These are phyloP conservation scores for Argentina anserina DNA, from an alignment of 306 rosid genomes.

Conservation along the genomic window DNA sequence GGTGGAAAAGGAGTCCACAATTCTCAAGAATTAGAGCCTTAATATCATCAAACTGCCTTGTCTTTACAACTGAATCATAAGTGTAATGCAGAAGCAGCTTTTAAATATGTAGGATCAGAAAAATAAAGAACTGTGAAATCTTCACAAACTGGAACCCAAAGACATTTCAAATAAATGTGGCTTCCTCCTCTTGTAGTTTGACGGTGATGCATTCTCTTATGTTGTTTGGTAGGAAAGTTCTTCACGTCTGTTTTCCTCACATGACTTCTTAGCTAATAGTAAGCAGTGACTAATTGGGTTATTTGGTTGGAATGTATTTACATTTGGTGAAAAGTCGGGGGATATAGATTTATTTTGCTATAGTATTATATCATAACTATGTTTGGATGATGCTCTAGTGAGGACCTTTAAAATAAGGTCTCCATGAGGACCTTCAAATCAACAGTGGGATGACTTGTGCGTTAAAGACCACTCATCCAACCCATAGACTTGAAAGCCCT, in stretches of 20 bases:
- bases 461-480: background rate
- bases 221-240: slow-evolving; percentile 1
- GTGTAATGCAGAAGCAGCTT: background rate
- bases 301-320: background rate
- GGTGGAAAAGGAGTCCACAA: background rate
- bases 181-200: background rate
- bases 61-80: background rate
- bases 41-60: background rate
- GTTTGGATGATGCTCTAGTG: too few relatives aligned
- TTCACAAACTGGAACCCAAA: background rate
- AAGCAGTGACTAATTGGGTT: background rate
- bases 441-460: background rate
- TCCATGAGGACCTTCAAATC: background rate
- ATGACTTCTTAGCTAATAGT: background rate
- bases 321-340: background rate
- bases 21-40: background rate
- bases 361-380: background rate
- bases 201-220: background rate
- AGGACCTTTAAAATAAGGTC: background rate
- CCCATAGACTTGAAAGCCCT: background rate
- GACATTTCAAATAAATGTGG: background rate
- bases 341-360: background rate
- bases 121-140: background rate
- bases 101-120: background rate
- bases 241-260: background rate